Base-by-base conservation (phyloP, 352 stramenopile species). In the Thraustotheca clavata region DNA sequence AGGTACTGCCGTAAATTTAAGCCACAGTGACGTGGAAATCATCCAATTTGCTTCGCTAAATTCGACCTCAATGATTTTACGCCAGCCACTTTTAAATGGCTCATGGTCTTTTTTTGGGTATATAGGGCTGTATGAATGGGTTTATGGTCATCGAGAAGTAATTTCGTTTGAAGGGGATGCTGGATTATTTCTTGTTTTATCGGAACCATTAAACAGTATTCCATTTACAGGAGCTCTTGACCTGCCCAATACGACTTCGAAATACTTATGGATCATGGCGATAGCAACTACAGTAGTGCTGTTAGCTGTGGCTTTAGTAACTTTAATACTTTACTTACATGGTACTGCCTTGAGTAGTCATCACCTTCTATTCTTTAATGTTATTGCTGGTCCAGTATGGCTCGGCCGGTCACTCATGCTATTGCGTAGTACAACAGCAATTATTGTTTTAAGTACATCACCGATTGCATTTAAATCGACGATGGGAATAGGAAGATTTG, bases 351-450 rank as follows among this genome's bases (percentile, higher is more conserved):
- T 54, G 12, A 2, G 26, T 14, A 46, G 57, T 16, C 22, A 0
- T 9, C 18, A 65, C 11, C 32, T 65, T n/a, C 22, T 65, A 14
- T 14, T 9, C 16, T 65, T 65, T 35, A 65, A 65, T 26, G 41
- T 40, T 32, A 46, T 65, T 26, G 57, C 41, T 12, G 57, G 57
- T 3, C 32, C 38, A 2, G 57, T 65, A 4, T 65, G 57, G 57
- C 39, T 65, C 31, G 57, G 57, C 18, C 57, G 57, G 6, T 46
- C 57, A 7, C 43, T 65, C 41, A 40, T 65, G 8, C 47, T 65
- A 33, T 3, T 65, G 16, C 57, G 57, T 16, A 31, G 27, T 35
- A 41, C 57, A 26, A 65, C 57, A 22, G 57, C 57, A 29, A 18
- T 54, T 0, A 22, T 65, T 11, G 5, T 54, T 18, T 46, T 65